These are phyloP conservation scores for Trichoderma sp. DNA, from an alignment of 2,329 filamentous ascomycete species.

Conservation along the genomic window DNA sequence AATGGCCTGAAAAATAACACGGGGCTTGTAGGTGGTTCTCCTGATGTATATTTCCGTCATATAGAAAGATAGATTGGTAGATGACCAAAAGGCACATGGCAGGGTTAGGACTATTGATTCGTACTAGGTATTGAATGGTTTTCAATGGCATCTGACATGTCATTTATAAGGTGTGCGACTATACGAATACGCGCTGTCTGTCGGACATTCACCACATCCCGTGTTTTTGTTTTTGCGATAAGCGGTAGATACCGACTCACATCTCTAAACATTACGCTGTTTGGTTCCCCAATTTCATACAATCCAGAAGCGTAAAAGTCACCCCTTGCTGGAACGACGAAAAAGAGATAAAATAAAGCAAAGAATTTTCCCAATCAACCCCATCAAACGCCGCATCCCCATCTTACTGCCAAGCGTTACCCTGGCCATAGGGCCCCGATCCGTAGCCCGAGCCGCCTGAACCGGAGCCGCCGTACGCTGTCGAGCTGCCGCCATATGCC, in stretches of 20 bases:
- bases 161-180: neutral
- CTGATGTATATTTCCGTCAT: no score
- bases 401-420: slow-evolving; percentile 49
- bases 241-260: slow-evolving; percentile 2
- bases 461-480: slow-evolving; percentile 24
- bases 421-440: slow-evolving; percentile 51
- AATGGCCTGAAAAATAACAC: no score
- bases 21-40: no score
- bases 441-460: slow-evolving; percentile 28
- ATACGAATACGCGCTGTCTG: neutral
- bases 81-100: no score
- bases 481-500: slow-evolving; percentile 23
- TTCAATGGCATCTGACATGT: no score
- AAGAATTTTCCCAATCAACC: slow-evolving; percentile 22
- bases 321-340: slow-evolving; percentile 16
- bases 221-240: neutral
- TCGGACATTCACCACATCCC: neutral
- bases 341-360: slow-evolving; percentile 1
- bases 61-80: no score
- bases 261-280: slow-evolving; percentile 23
- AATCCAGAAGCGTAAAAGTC: slow-evolving; percentile 24
- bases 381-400: slow-evolving; percentile 25
- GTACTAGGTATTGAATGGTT: no score
- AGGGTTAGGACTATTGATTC: no score
- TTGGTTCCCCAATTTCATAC: slow-evolving; percentile 24